A percentile compares a stretch with the other conserved stretches of the same genome.
Conservation (phyloP, 192 early-diverging fungal species). For the Entomortierella chlamydospora region DNA sequence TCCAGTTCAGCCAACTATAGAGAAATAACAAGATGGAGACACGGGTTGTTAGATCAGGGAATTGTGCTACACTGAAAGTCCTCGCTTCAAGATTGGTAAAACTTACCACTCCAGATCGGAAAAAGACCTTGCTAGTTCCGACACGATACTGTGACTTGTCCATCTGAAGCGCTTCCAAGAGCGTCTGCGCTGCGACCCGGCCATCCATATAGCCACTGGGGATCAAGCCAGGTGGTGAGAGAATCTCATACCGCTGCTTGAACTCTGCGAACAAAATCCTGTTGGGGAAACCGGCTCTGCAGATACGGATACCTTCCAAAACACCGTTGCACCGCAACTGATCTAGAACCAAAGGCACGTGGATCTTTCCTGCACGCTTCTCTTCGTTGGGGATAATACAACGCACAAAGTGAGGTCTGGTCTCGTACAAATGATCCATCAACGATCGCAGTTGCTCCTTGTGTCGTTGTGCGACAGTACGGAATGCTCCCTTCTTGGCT, state of each 20-base stretch:
- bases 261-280: slow-evolving; percentile 93
- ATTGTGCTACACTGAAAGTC: no score
- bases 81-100: no score
- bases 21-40: neutral
- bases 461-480: slow-evolving; percentile 94
- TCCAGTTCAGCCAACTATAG: slow-evolving; percentile 89
- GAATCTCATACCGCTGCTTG: slow-evolving; percentile 92
- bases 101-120: slow-evolving; percentile 91
- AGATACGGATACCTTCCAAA: slow-evolving; percentile 96
- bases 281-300: slow-evolving; percentile 95
- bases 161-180: slow-evolving; percentile 81
- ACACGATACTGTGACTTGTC: slow-evolving; percentile 88
- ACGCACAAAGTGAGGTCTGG: slow-evolving; percentile 97
- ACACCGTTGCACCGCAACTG: slow-evolving; percentile 98
- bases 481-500: slow-evolving; percentile 88
- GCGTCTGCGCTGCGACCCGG: slow-evolving; percentile 80
- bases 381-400: slow-evolving; percentile 97
- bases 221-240: slow-evolving; percentile 83
- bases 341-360: slow-evolving; percentile 88
- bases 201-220: slow-evolving; percentile 90
- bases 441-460: slow-evolving; percentile 92
- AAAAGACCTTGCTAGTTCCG: slow-evolving; percentile 96
- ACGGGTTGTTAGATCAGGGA: neutral
- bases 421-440: slow-evolving; percentile 92
- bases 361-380: slow-evolving; percentile 86